Conservation (phyloP, 768 basidiomycete genomes). For the Boletus sp. region DNA sequence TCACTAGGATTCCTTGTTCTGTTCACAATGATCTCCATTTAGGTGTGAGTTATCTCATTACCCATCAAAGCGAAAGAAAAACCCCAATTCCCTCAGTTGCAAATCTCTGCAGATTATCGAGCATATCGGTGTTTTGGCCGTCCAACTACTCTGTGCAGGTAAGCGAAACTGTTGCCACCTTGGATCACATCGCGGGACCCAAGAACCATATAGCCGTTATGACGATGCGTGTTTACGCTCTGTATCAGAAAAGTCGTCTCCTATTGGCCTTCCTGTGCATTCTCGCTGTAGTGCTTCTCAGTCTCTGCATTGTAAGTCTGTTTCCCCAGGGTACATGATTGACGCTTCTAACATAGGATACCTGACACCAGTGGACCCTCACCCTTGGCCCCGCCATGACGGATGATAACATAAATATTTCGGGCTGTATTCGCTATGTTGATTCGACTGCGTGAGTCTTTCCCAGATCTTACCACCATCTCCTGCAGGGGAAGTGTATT, state of each 20-base stretch:
- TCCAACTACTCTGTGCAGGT: slow-evolving; percentile 12
- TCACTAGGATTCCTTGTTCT: too few species aligned
- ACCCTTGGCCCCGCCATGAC: neutral
- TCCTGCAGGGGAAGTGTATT: neutral
- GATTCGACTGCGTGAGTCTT: slow-evolving; percentile 1
- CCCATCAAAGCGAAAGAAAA: neutral
- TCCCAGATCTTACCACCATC: neutral
- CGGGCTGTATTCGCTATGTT: neutral
- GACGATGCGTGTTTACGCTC: slow-evolving; percentile 21
- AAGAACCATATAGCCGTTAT: slow-evolving; percentile 8
- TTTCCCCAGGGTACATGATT: too few species aligned
- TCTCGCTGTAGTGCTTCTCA: neutral
- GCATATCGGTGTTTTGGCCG: slow-evolving; percentile 1
- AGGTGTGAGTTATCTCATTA: slow-evolving; percentile 10
- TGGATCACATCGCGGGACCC: neutral
- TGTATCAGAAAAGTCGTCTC: slow-evolving; percentile 8
- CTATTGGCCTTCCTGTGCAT: slow-evolving; percentile 3
- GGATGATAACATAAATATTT: too few species aligned
- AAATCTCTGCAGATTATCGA: neutral
- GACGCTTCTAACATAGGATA: neutral
- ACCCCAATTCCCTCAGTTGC: slow-evolving; percentile 1
- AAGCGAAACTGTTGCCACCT: neutral
- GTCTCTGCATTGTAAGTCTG: slow-evolving; percentile 7
- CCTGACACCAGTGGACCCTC: slow-evolving; percentile 9
- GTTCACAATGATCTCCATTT: neutral